A percentile compares a stretch with the other conserved stretches of the same genome.
These are phyloP conservation scores for Puccinia hordei DNA, from an alignment of 1,284 basidiomycete genomes.

Conservation along the genomic window DNA sequence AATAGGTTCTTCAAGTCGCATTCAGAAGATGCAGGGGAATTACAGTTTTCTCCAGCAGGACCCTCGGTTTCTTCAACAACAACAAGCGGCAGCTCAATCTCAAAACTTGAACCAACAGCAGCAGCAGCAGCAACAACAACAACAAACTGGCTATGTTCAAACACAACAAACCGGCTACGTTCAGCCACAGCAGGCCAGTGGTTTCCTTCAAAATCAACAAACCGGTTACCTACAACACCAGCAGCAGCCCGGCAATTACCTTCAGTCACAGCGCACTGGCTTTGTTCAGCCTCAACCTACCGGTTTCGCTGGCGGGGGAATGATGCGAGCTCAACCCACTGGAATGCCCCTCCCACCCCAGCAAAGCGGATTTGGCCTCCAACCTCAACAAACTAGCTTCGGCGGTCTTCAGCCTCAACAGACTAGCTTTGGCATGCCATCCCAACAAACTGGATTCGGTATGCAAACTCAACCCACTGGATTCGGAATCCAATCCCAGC, in stretches of 20 bases:
- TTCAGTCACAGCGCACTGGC: slow-evolving; percentile 43
- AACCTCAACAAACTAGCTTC: slow-evolving; percentile 39
- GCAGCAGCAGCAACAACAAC: slow-evolving; percentile 39
- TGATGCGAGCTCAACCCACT: slow-evolving; percentile 37
- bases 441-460: slow-evolving; percentile 17
- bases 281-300: slow-evolving; percentile 41
- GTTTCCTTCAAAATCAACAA: slow-evolving; percentile 42
- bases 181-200: slow-evolving; percentile 41
- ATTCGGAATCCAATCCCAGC: slow-evolving; percentile 46
- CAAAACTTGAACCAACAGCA: slow-evolving; percentile 28
- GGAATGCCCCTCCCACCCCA: slow-evolving; percentile 37
- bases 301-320: slow-evolving; percentile 42
- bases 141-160: slow-evolving; percentile 11
- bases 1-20: neutral
- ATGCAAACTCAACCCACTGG: slow-evolving; percentile 46
- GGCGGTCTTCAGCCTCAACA: slow-evolving; percentile 43
- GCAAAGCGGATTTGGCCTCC: slow-evolving; percentile 29
- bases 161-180: slow-evolving; percentile 34
- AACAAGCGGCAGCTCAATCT: slow-evolving; percentile 20
- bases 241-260: slow-evolving; percentile 13
- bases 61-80: slow-evolving; percentile 51
- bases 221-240: slow-evolving; percentile 33
- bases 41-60: slow-evolving; percentile 51
- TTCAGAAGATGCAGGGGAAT: slow-evolving; percentile 45
- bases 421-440: slow-evolving; percentile 28